Percentiles rank a stretch among this genome's conserved stretches.
phyloP scores from a whole-genome alignment of 1,139 yeast species.

The Pichia sp. region DNA sequence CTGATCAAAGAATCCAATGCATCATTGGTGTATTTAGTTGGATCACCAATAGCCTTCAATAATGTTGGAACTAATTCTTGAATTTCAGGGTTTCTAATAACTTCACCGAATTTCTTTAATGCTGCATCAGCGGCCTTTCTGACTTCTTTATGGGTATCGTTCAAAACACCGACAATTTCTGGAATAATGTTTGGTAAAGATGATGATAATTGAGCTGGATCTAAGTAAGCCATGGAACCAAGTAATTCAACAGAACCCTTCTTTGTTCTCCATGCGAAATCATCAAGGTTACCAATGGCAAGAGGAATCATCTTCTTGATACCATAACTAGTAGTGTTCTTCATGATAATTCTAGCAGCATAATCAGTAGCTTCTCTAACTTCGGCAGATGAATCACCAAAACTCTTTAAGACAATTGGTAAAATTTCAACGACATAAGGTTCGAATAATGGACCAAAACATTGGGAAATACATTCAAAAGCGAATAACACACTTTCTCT shows the following conservation, averaged over 20 bases:
- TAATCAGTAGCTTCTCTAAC: conserved; percentile 88
- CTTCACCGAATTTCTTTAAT: conserved; percentile 91
- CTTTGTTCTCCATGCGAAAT: conserved; percentile 94
- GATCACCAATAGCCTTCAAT: conserved; percentile 93
- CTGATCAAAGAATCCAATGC: conserved; percentile 85
- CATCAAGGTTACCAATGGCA: conserved; percentile 83
- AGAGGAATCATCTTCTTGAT: conserved; percentile 89
- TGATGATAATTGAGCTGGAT: conserved; percentile 89
- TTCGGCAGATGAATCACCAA: conserved; percentile 83
- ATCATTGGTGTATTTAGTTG: conserved; percentile 81
- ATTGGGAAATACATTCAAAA: conserved; percentile 78
- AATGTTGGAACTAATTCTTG: conserved; percentile 86
- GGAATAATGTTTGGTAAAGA: conserved; percentile 91
- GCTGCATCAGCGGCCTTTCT: conserved; percentile 93
- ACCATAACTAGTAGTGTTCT: conserved; percentile 88
- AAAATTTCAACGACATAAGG: conserved; percentile 90
- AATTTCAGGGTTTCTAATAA: conserved; percentile 95
- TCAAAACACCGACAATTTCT: conserved; percentile 91
- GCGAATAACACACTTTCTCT: conserved; percentile 91
- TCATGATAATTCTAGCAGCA: conserved; percentile 89
- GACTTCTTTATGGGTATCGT: conserved; percentile 95
- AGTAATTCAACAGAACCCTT: conserved; percentile 95
- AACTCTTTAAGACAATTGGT: conserved; percentile 73
- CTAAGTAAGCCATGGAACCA: conserved; percentile 98
- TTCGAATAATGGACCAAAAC: conserved; percentile 77